Evolutionary conservation across 2,329 filamentous ascomycete species (phyloP).

Genomic region (Plectosphaerella sp.): DNA sequence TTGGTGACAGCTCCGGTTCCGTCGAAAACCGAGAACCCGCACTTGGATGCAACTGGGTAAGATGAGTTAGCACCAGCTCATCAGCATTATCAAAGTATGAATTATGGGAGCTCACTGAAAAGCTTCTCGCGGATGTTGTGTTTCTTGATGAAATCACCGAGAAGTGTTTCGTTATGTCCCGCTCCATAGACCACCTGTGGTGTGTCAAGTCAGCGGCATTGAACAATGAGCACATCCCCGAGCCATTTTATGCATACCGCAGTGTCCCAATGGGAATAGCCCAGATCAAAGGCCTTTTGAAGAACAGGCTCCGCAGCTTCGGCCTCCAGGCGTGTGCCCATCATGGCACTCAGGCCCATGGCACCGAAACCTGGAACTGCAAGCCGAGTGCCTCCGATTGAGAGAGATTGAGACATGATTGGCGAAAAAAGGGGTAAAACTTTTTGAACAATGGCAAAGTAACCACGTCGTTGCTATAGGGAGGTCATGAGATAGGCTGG

Average conservation of each 20-base stretch:
- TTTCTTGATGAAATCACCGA: slow-evolving; percentile 45
- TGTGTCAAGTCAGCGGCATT: too few relatives aligned
- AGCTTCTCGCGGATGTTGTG: slow-evolving; percentile 44
- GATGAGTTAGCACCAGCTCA: background rate
- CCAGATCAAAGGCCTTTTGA: slow-evolving; percentile 40
- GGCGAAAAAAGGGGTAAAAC: too few relatives aligned
- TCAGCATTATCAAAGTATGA: background rate
- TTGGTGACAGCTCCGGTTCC: slow-evolving; percentile 32
- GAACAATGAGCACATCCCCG: background rate
- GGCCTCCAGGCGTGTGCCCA: slow-evolving; percentile 34
- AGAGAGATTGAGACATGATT: slow-evolving; percentile 33
- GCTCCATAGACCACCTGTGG: slow-evolving; percentile 37
- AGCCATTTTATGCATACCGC: slow-evolving; percentile 22
- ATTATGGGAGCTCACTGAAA: slow-evolving; percentile 28
- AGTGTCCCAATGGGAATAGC: slow-evolving; percentile 41
- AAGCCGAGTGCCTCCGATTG: slow-evolving; percentile 31
- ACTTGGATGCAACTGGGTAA: slow-evolving; percentile 40
- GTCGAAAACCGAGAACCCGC: slow-evolving; percentile 34
- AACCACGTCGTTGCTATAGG: too few relatives aligned
- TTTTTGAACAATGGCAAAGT: too few relatives aligned
- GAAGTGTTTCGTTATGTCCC: slow-evolving; percentile 43
- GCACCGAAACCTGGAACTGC: slow-evolving; percentile 41
- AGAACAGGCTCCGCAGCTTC: slow-evolving; percentile 42
- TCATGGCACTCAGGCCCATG: slow-evolving; percentile 40
- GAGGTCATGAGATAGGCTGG: too few relatives aligned